Evolutionary conservation across 2,329 filamentous ascomycete species (phyloP), one percentile per base, ranked within the genome.

Genomic region (Hirsutella minnesotensis): DNA sequence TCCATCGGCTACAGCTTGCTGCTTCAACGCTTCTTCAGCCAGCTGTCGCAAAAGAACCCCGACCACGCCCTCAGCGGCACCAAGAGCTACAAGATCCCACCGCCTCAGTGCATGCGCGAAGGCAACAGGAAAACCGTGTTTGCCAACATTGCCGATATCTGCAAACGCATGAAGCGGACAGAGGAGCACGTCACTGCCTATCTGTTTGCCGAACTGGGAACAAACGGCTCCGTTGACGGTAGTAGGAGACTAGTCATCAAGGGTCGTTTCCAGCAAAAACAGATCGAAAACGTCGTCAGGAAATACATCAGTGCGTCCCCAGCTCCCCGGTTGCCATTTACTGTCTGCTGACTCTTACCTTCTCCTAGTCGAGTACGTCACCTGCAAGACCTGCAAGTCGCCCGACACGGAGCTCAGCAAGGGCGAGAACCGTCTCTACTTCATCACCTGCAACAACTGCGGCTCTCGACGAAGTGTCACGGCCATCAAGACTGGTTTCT

Each of bases 71-170:
- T 86, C 49, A 86, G 81, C 62, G 87, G 87, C 52, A 80, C 81
- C 58, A 92, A 88, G 75, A 94, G 85, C 67, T 98, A 96, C 80
- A 96, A 96, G 80, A 98, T 98, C 55, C 92, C 92, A 41, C 92
- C 92, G 42, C 92, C 92, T 40, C 92, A 98, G 73, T 96, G 92
- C 70, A 80, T 96, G 61, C 89, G 92, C 70, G 92, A 98, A 88
- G 92, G 92, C 64, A 98, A 98, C 81, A 94, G 95, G 79, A 94
- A 94, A 82, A 98, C 92, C 49, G 95, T 98, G 60, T 98, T 98
- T 60, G 92, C 90, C 73, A 98, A 98, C 73, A 92, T 98, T 60
- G 80, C 87, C 63, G 92, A 98, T 63, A 96, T 98, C 59, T 94
- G 88, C 77, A 95, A 95, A 77, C 81, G 90, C 57, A 96, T 98